These are phyloP conservation scores for Pythium aquatile DNA, from an alignment of 352 stramenopile species.

Conservation along the genomic window DNA sequence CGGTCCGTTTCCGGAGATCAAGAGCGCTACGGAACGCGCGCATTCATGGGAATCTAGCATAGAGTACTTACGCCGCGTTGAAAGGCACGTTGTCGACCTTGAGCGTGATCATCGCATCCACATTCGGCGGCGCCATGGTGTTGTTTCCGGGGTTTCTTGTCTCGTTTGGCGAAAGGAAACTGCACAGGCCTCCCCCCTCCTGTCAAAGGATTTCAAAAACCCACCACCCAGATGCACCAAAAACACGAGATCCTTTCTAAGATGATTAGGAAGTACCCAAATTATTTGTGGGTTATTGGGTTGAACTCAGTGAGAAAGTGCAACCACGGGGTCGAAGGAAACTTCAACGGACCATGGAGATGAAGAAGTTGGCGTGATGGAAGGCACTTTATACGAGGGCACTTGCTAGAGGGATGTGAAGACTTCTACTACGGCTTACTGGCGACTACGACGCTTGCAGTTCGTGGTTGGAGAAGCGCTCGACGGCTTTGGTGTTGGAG, in stretches of 20 bases:
- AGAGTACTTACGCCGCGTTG: slow-evolving; percentile 51
- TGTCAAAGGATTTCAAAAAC: slow-evolving; percentile 5
- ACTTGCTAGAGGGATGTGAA: neutral
- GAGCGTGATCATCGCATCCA: slow-evolving; percentile 83
- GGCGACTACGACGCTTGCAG: slow-evolving; percentile 5
- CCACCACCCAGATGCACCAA: neutral
- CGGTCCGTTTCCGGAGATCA: slow-evolving; percentile 14
- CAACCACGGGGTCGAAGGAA: neutral
- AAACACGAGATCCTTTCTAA: neutral
- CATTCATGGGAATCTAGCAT: slow-evolving; percentile 9
- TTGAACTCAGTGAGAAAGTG: neutral
- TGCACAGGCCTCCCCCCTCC: neutral
- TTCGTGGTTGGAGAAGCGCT: neutral
- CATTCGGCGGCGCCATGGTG: slow-evolving; percentile 66
- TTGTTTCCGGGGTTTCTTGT: slow-evolving; percentile 18
- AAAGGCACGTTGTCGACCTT: slow-evolving; percentile 90
- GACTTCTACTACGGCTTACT: neutral
- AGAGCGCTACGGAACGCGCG: slow-evolving; percentile 18
- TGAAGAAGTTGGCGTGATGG: too few species aligned
- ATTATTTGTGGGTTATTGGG: neutral
- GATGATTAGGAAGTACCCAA: neutral
- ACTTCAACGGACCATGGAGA: too few species aligned
- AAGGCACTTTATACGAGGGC: too few species aligned
- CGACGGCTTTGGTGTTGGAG: neutral
- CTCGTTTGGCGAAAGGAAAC: slow-evolving; percentile 7